Evolutionary conservation across 305 asterid genomes (phyloP).

Genomic region (Solanum hybrid): DNA sequence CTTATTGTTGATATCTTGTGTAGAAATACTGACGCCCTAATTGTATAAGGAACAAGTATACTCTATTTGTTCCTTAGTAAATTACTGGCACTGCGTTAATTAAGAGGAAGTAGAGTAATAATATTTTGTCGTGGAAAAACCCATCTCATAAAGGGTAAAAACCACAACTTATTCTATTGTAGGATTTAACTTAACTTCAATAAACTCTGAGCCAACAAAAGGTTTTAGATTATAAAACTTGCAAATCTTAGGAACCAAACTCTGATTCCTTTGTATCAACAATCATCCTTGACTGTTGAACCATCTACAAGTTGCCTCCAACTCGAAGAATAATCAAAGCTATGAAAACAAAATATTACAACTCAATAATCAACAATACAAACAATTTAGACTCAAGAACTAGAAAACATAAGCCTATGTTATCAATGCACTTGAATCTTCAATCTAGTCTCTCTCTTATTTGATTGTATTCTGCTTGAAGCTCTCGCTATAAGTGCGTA

Average conservation of each 20-base stretch:
- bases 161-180: not conserved
- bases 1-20: not conserved
- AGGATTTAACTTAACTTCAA: not conserved
- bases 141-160: not conserved
- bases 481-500: no score
- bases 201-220: not conserved
- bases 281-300: not conserved
- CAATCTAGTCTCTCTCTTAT: no score
- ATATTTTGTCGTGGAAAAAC: not conserved
- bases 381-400: no score
- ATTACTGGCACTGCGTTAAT: not conserved
- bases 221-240: no score
- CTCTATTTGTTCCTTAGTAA: not conserved
- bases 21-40: not conserved
- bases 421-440: no score
- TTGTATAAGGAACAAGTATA: no score
- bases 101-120: not conserved
- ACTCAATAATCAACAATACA: no score
- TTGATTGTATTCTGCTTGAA: no score
- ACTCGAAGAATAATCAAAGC: no score
- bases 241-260: not conserved
- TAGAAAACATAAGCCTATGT: no score
- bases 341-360: no score
- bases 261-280: not conserved
- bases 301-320: no score